Base-by-base conservation (phyloP, 2,329 filamentous ascomycete genomes). In the Exophiala bonariae region DNA sequence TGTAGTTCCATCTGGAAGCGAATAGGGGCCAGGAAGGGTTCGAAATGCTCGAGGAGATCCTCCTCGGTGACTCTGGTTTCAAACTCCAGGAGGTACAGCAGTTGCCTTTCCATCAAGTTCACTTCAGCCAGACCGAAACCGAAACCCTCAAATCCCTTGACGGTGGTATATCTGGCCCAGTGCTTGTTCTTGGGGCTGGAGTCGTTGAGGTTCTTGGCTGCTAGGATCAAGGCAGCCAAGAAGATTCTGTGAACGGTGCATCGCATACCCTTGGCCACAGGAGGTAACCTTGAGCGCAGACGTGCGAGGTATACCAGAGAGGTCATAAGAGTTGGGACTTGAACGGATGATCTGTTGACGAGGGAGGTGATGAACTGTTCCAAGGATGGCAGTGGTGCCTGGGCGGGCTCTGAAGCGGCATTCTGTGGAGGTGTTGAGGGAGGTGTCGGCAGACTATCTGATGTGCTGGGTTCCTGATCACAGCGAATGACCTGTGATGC, bases 171-270 rank as follows among this genome's bases (percentile, higher is more conserved):
- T 62, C 84, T 86, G 57, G 93, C 91, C 93, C 93, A 99, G 79
- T 99, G 93, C 83, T 97, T 97, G 82, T 99, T 99, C 84, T 97
- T 97, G 55, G 93, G 93, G 10, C 90, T 96, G 52, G 90, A 96
- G 77, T 97, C 93, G 69, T 99, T 97, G 60, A 97, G 81, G 70
- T 96, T 96, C 83, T 99, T 99, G 61, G 93, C 92, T 1, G 93
- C 84, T 40, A 85, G 75, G 31, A 76, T 75, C 36, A 76, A 61
- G 3, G 71, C 72, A 5, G 73, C 58, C 39, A 99, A 81, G 74
- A 99, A 97, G 78, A 99, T 97, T 62, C 93, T 87, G 76, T 99
- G 93, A 37, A 92, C 89, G 18, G 93, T 97, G 78, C 93, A 97
- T 61, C 87, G 85, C 73, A 97, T 89, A 56, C 93, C 93, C 74